These are phyloP conservation scores for Saussurea involucrata DNA, from an alignment of 129 eudicot genomes.

Conservation along the genomic window DNA sequence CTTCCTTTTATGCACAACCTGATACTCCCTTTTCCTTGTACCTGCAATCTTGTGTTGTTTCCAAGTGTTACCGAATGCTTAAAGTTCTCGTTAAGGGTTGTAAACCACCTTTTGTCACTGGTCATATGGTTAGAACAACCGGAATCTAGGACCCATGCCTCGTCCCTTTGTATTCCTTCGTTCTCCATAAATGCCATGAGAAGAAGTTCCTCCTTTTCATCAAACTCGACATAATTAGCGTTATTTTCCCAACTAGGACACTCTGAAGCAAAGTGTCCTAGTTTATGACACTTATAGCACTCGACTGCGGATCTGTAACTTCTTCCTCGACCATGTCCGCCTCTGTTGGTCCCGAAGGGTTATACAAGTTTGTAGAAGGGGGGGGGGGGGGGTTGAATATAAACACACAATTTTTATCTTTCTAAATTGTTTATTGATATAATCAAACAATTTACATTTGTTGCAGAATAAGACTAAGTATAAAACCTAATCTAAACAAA, in stretches of 20 bases:
- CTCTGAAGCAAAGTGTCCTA: background rate
- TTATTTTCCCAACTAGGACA: background rate
- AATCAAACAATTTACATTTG: too few relatives aligned
- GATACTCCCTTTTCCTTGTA: background rate
- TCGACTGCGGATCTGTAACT: background rate
- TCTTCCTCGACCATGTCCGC: background rate
- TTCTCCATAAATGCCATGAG: background rate
- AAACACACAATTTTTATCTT: too few relatives aligned
- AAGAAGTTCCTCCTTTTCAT: background rate
- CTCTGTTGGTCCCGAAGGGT: too few relatives aligned
- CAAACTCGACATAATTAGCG: background rate
- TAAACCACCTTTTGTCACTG: background rate
- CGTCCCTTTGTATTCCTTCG: background rate
- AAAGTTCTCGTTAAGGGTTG: background rate
- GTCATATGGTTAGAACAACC: conserved; percentile 8
- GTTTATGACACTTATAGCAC: conserved; percentile 1
- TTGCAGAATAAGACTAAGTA: too few relatives aligned
- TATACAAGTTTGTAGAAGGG: too few relatives aligned
- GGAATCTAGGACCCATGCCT: background rate
- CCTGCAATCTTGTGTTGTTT: background rate
- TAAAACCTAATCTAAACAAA: too few relatives aligned
- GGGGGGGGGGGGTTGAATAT: too few relatives aligned
- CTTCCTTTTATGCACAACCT: background rate
- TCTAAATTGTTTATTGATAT: too few relatives aligned
- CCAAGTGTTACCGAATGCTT: background rate